Evolutionary conservation across 75 land plant species (phyloP).

Genomic region (Selaginella moellendorffii): DNA sequence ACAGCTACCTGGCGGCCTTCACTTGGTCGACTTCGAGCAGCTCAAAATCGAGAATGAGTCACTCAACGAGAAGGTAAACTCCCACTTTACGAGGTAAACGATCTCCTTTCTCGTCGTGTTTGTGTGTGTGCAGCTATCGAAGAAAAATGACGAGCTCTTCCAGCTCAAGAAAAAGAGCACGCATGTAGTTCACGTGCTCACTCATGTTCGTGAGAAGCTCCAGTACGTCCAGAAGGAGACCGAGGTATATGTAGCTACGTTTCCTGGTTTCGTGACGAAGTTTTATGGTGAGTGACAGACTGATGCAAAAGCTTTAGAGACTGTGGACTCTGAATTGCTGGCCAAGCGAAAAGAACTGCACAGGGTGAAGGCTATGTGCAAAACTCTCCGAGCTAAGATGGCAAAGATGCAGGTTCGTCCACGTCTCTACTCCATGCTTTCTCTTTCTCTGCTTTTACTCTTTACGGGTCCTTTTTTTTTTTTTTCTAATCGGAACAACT

Average conservation of each 20-base stretch:
- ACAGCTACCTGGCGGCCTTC: constrained; percentile 25
- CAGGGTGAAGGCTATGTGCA: background rate
- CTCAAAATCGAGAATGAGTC: constrained; percentile 25
- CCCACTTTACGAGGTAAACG: too few relatives aligned
- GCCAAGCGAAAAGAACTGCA: background rate
- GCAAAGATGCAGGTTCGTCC: background rate
- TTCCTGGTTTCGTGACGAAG: background rate
- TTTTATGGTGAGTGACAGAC: background rate
- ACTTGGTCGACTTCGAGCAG: constrained; percentile 25
- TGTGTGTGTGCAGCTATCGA: constrained; percentile 3
- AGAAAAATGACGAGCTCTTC: constrained; percentile 16
- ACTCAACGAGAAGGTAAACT: constrained; percentile 24
- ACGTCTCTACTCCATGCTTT: background rate
- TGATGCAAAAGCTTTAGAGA: background rate
- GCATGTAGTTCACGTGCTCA: constrained; percentile 12
- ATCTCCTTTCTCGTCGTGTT: background rate
- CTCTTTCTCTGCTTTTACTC: background rate
- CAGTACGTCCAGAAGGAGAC: constrained; percentile 15
- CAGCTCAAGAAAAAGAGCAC: constrained; percentile 10
- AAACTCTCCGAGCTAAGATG: background rate
- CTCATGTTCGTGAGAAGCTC: constrained; percentile 17
- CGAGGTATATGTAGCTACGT: constrained; percentile 7
- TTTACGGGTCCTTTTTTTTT: too few relatives aligned
- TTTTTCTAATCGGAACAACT: too few relatives aligned
- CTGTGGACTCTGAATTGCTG: background rate